Evolutionary conservation across 106 monocot species (phyloP).

Genomic region (Hemerocallis citrina): DNA sequence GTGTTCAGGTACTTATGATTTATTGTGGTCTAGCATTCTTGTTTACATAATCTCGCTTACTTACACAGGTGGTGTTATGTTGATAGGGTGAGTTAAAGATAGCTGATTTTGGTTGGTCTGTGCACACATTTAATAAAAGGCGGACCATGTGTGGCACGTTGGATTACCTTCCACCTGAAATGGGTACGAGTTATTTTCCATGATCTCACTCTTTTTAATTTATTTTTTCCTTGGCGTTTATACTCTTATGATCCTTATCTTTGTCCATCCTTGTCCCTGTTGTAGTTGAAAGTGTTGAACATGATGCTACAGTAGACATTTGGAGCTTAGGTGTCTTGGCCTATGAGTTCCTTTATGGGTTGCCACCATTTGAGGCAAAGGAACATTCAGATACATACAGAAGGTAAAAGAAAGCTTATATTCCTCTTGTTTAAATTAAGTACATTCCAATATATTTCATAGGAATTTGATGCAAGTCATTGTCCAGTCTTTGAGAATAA

Average conservation of each 20-base stretch:
- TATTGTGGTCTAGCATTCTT: neutral
- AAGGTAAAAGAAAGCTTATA: conserved; percentile 35
- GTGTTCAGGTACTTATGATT: conserved; percentile 51
- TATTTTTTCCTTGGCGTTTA: neutral
- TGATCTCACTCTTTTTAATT: neutral
- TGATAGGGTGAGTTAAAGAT: conserved; percentile 85
- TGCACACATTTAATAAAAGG: conserved; percentile 89
- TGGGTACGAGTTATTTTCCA: conserved; percentile 45
- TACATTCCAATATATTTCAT: no score
- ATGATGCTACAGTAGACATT: conserved; percentile 92
- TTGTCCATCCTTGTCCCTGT: neutral
- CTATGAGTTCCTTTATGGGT: conserved; percentile 95
- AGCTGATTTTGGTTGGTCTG: conserved; percentile 99
- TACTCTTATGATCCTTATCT: neutral
- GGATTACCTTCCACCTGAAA: conserved; percentile 98
- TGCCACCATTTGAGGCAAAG: conserved; percentile 95
- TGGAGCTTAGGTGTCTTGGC: conserved; percentile 97
- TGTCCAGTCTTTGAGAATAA: no score
- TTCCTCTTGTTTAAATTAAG: neutral
- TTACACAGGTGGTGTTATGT: neutral
- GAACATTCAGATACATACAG: conserved; percentile 95
- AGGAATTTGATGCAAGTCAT: no score
- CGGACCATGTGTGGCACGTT: conserved; percentile 95
- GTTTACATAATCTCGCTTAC: neutral
- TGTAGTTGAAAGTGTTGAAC: conserved; percentile 87